These are phyloP conservation scores for Durio zibethinus DNA, from an alignment of 345 rosid species.

Conservation along the genomic window DNA sequence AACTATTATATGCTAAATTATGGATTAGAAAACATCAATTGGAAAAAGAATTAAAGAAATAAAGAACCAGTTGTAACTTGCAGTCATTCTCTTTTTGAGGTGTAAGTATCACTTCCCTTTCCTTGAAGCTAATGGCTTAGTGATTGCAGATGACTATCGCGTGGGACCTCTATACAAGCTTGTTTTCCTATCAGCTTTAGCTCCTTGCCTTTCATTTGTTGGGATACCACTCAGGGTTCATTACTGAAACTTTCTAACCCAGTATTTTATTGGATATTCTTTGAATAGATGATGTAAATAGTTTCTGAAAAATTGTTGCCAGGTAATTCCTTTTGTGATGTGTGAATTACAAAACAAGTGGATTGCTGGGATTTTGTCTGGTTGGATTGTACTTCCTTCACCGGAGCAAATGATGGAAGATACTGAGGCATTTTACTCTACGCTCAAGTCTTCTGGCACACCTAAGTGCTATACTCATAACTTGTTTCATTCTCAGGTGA, in stretches of 20 bases:
- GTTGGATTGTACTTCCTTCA: slow-evolving; percentile 58
- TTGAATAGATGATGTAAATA: too few relatives aligned
- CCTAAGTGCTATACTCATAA: slow-evolving; percentile 65
- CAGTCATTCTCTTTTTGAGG: too few relatives aligned
- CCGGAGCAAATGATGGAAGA: slow-evolving; percentile 65
- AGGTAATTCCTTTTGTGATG: slow-evolving; percentile 63
- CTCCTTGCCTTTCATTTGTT: slow-evolving; percentile 75
- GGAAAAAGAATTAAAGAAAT: too few relatives aligned
- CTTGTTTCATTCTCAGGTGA: slow-evolving; percentile 44
- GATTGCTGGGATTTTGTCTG: slow-evolving; percentile 77
- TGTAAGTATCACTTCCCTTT: slow-evolving; percentile 50
- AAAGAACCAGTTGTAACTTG: too few relatives aligned
- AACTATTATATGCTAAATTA: too few relatives aligned
- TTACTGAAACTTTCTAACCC: too few relatives aligned
- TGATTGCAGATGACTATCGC: slow-evolving; percentile 66
- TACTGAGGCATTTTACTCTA: slow-evolving; percentile 37
- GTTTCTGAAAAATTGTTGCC: neutral
- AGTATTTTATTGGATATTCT: too few relatives aligned
- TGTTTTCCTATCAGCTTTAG: slow-evolving; percentile 60
- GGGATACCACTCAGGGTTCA: slow-evolving; percentile 31
- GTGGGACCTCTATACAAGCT: slow-evolving; percentile 77
- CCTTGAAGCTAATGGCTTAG: slow-evolving; percentile 62
- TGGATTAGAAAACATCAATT: too few relatives aligned
- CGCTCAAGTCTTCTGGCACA: slow-evolving; percentile 50
- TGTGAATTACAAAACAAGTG: slow-evolving; percentile 80